Evolutionary conservation across 192 early-diverging fungal genomes (phyloP).

Genomic region (Backusella sp.): DNA sequence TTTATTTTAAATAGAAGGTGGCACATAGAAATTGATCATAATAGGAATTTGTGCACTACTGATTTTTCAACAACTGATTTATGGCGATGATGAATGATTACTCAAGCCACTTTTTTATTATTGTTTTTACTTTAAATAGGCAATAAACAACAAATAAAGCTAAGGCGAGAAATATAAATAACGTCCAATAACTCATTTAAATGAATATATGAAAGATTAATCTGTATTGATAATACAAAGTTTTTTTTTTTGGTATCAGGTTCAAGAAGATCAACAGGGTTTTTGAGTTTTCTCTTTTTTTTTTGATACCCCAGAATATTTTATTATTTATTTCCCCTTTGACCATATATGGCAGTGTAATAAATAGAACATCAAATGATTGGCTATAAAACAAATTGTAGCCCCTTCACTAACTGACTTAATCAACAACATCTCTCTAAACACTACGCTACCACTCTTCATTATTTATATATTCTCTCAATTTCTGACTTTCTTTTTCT

Average conservation of each 20-base stretch:
- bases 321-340: not conserved
- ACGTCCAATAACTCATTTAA: not conserved
- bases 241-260: not conserved
- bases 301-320: not conserved
- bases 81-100: not conserved
- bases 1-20: not conserved
- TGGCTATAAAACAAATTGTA: slow-evolving; percentile 8
- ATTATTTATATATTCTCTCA: slow-evolving; percentile 9
- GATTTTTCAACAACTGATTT: not conserved
- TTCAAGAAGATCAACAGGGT: not conserved
- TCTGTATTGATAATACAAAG: not conserved
- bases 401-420: not conserved
- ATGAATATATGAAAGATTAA: not conserved
- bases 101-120: not conserved
- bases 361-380: slow-evolving; percentile 8
- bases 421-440: not conserved
- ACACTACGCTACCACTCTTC: not conserved
- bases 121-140: not conserved
- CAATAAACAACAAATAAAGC: not conserved
- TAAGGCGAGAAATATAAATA: not conserved
- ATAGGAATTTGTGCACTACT: not conserved
- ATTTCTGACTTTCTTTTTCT: slow-evolving; percentile 14
- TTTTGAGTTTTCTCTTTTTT: not conserved
- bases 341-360: not conserved
- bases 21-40: not conserved